Base-by-base conservation (phyloP, 352 stramenopile species). In the Phytopythium kandeliae region DNA sequence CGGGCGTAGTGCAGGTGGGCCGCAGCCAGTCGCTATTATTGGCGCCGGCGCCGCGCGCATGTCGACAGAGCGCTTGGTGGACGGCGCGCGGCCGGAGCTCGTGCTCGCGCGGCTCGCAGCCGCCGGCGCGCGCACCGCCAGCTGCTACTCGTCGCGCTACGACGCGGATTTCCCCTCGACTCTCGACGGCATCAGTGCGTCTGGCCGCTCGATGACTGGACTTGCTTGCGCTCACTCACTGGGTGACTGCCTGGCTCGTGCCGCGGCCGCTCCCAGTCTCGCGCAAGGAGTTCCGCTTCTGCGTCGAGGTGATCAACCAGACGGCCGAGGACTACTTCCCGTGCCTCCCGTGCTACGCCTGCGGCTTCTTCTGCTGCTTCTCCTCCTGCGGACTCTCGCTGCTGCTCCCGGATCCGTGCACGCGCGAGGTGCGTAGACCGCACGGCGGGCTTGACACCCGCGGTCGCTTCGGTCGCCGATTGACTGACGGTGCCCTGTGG, bases 251-350 rank as follows among this genome's bases (percentile, higher is more conserved):
- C 34, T 41, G 4, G 28, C 19, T n/a, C n/a, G n/a, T n/a, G n/a
- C n/a, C n/a, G n/a, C n/a, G n/a, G n/a, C n/a, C n/a, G n/a, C n/a
- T n/a, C n/a, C n/a, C 44, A 90, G 79, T 90, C 16, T 74, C 76
- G 13, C 62, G 72, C 16, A 85, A 82, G 46, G 76, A 88, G 58
- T 90, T 90, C 68, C 72, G 80, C 56, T 85, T 84, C 26, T 87
- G 79, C 56, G 74, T 90, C 26, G 68, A 86, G 21, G 65, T 84
- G 17, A 75, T 90, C 63, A 90, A 90, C 59, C 74, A 88, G 55
- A 86, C 72, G 0, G 56, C 82, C 17, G 74, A 85, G 22, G 75
- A 90, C 62, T 88, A 83, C 50, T 90, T 80, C 50, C 74, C 76
- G 37, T 88, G 79, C 48, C 48, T 81, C 2, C 72, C 78, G n/a